A percentile compares a stretch with the other conserved stretches of the same genome.
phyloP scores from a whole-genome alignment of 2,329 filamentous ascomycete species.

The Ophiostoma sp. region DNA sequence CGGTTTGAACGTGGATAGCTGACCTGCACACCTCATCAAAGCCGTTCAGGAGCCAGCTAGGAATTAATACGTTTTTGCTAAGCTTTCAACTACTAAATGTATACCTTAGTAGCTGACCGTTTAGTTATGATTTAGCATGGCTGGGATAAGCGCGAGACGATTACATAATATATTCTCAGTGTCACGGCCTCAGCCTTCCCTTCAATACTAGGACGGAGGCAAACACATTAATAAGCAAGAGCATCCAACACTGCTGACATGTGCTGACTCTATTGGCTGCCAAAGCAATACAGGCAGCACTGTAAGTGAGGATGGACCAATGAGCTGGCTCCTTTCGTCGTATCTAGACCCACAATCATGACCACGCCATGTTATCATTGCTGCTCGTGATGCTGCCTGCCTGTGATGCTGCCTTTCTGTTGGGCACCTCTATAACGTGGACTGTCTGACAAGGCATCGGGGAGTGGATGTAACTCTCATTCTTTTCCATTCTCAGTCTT shows the following conservation, averaged over 20 bases:
- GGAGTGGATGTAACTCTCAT: not conserved
- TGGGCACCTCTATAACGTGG: not conserved
- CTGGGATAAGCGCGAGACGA: not conserved
- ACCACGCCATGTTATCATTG: not conserved
- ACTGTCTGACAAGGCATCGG: not conserved
- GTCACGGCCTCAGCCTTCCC: not conserved
- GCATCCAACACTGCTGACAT: not conserved
- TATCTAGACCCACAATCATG: not conserved
- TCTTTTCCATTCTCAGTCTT: not conserved
- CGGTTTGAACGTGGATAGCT: no score
- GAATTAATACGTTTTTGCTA: no score
- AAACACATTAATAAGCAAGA: not conserved
- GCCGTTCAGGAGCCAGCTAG: no score
- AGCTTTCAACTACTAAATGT: no score
- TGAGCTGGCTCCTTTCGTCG: not conserved
- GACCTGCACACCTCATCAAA: no score
- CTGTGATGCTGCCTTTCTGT: not conserved
- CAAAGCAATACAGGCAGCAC: not conserved
- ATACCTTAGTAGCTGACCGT: no score
- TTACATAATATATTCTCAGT: not conserved
- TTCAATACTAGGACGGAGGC: not conserved
- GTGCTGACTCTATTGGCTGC: constrained; percentile 4
- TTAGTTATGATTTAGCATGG: no score
- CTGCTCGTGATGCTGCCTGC: constrained; percentile 6
- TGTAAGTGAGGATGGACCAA: not conserved